Evolutionary conservation across 2,329 filamentous ascomycete species (phyloP), one percentile per base, ranked within the genome.

Genomic region (Hyphodiscus sp.): DNA sequence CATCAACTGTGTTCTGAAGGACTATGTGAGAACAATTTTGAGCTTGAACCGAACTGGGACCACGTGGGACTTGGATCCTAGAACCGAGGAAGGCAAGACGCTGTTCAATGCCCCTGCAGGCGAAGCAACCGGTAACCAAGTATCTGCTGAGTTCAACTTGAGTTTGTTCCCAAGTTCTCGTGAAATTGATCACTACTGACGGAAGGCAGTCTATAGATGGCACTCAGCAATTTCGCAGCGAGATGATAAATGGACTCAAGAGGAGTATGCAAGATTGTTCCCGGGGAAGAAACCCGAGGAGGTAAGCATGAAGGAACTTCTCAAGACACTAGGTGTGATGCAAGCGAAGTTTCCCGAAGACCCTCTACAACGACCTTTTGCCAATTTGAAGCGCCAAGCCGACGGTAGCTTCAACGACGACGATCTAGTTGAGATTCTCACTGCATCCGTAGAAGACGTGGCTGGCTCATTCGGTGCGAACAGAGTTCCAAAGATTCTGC

Each of bases 71-170:
- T 76, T 95, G 29, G 88, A 94, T 63, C 89, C 89, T 1, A 79
- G 89, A 20, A 78, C 81, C 15, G 13, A 81, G 87, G 61, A 86
- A 85, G 69, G 76, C 75, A 58, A 83, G 76, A 9, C 61, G 13
- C 46, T 67, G 7, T 64, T 67, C 52, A 75, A 76, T 30, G 69
- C 78, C 1, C 79, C 81, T 0, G 80, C 86, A 0, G 82, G 87
- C 45, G 77, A 83, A 20, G 90, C 88, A 43, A 81, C 87, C 0
- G 90, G 90, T 49, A 95, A 94, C 64, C 83, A 87, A 59, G 88
- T 92, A 5, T 92, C 88, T 0, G 88, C 87, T 2, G 90, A 95
- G 72, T 95, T 95, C 76, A 95, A 94, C 66, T 76, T 95, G 10
- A 86, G 61, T 62, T 46, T 53, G 57, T 54, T 10, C 19, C 41